Conservation (phyloP, 345 rosid species). For the Draba incana region DNA sequence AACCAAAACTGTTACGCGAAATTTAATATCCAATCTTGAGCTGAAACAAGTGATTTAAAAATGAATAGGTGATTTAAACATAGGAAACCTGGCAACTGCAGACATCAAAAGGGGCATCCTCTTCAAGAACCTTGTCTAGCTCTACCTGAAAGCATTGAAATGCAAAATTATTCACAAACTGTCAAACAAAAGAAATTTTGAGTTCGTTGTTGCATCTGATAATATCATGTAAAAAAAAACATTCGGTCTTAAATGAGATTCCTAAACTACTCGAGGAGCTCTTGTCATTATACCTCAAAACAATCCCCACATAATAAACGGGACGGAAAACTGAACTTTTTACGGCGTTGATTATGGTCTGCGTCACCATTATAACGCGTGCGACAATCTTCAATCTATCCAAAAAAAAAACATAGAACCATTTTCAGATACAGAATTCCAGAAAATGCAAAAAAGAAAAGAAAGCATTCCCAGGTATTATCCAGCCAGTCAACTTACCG, state of each 20-base stretch:
- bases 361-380: slow-evolving; percentile 97
- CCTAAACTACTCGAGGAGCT: background rate
- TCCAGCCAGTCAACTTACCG: slow-evolving; percentile 52
- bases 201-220: background rate
- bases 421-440: background rate
- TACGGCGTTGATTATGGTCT: slow-evolving; percentile 90
- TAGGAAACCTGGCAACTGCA: slow-evolving; percentile 95
- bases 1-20: slow-evolving; percentile 13
- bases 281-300: slow-evolving; percentile 66
- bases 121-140: slow-evolving; percentile 81
- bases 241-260: background rate
- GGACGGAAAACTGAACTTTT: slow-evolving; percentile 91
- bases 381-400: slow-evolving; percentile 96
- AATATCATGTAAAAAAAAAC: background rate
- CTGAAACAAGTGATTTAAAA: background rate
- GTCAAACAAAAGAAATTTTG: background rate
- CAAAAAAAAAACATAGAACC: background rate
- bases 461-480: background rate
- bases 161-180: slow-evolving; percentile 18
- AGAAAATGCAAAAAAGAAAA: background rate
- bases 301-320: slow-evolving; percentile 94
- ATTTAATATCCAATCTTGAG: background rate
- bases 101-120: slow-evolving; percentile 94
- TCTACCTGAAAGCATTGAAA: slow-evolving; percentile 58
- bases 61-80: background rate